These are phyloP conservation scores for Lotmaria passim DNA, from an alignment of 208 protist genomes.

Conservation along the genomic window DNA sequence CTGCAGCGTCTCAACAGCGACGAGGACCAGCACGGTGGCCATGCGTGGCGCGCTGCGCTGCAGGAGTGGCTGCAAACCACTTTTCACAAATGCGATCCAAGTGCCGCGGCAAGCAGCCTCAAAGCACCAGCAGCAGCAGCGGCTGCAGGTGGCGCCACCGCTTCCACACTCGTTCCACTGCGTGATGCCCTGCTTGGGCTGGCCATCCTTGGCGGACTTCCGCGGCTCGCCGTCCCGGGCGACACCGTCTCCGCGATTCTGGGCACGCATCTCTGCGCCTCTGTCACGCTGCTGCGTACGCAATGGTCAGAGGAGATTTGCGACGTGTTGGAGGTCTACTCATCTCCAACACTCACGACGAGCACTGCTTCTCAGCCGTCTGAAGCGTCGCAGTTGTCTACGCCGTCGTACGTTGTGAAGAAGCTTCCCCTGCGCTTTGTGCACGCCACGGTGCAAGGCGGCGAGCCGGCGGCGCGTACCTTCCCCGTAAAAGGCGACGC, in stretches of 20 bases:
- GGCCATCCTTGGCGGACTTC: conserved; percentile 57
- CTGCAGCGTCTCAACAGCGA: conserved; percentile 74
- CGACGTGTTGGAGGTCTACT: conserved; percentile 65
- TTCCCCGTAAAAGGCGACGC: conserved; percentile 23
- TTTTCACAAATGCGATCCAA: conserved; percentile 21
- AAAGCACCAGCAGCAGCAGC: not conserved
- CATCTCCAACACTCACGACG: conserved; percentile 6
- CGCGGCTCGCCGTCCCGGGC: conserved; percentile 73
- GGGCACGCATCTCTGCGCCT: conserved; percentile 41
- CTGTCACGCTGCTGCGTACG: conserved; percentile 52
- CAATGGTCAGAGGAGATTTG: conserved; percentile 72
- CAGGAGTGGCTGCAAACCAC: conserved; percentile 65
- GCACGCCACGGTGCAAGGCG: conserved; percentile 52
- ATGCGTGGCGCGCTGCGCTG: conserved; percentile 61
- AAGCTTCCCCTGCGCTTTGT: conserved; percentile 69
- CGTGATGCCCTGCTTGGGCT: conserved; percentile 65
- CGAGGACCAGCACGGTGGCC: conserved; percentile 22
- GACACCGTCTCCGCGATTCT: conserved; percentile 66
- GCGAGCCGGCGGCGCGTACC: conserved; percentile 11
- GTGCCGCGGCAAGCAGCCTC: not conserved
- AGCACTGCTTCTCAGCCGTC: not conserved
- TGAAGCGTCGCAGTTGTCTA: not conserved
- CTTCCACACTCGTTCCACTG: not conserved
- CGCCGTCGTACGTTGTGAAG: conserved; percentile 1
- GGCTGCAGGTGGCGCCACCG: not conserved